A percentile compares a stretch with the other conserved stretches of the same genome.
Conservation (phyloP, 1,139 yeast genomes). For the Hanseniaspora gamundiae region DNA sequence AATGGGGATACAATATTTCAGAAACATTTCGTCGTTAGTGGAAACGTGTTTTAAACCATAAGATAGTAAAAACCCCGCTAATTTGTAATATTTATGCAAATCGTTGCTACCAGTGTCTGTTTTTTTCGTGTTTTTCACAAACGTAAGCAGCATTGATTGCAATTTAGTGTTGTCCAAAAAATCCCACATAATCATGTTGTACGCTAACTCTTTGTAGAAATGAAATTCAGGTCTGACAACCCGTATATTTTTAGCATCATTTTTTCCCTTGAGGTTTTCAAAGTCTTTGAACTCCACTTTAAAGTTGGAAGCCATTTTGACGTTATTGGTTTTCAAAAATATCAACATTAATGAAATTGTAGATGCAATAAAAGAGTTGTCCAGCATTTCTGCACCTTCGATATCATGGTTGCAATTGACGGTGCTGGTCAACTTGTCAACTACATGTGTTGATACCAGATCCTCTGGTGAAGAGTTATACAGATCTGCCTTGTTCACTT, state of each 20-base stretch:
- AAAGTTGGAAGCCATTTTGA: slow-evolving; percentile 50
- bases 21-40: slow-evolving; percentile 41
- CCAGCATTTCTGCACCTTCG: slow-evolving; percentile 52
- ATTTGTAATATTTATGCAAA: slow-evolving; percentile 48
- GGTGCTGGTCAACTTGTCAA: slow-evolving; percentile 28
- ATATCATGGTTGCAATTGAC: slow-evolving; percentile 57
- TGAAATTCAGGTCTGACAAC: slow-evolving; percentile 74
- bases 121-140: slow-evolving; percentile 23
- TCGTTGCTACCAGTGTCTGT: slow-evolving; percentile 40
- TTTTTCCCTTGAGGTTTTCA: slow-evolving; percentile 14
- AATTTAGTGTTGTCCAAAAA: slow-evolving; percentile 34
- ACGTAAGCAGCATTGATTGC: slow-evolving; percentile 17
- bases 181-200: slow-evolving; percentile 72
- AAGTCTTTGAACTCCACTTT: slow-evolving; percentile 34
- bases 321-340: slow-evolving; percentile 56
- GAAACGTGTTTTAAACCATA: slow-evolving; percentile 74
- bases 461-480: slow-evolving; percentile 3
- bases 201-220: slow-evolving; percentile 55
- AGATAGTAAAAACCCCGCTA: slow-evolving; percentile 68
- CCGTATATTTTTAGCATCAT: slow-evolving; percentile 47
- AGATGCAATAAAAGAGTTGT: slow-evolving; percentile 74
- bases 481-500: not conserved
- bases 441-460: slow-evolving; percentile 35
- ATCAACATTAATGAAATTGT: slow-evolving; percentile 65
- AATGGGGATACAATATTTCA: slow-evolving; percentile 45